Base-by-base conservation (phyloP, 2,329 filamentous ascomycete species). In the Graphilbum sp. region DNA sequence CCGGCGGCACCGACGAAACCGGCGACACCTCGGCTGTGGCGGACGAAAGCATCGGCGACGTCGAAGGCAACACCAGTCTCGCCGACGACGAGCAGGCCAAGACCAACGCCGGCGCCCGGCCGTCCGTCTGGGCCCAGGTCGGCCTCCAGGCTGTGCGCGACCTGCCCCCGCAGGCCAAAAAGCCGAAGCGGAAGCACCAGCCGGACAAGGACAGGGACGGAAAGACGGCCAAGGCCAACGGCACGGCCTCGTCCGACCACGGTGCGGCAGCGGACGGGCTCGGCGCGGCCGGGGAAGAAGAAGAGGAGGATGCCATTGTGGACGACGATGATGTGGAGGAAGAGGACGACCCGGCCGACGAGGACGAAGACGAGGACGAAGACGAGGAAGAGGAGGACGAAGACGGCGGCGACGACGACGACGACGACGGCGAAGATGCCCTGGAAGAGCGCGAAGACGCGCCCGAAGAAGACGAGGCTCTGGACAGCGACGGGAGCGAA, bases 401-500 rank as follows among this genome's bases (percentile, higher is more conserved):
- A 1, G 62, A 60, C 3, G 64, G 57, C 3, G 59, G 58, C 0
- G 61, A 60, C 2, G 52, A 57, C 5, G 62, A 63, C 3, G 61
- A 64, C 15, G 62, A 61, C 1, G 59, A 57, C 6, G 59, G 60
- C 5, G 64, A 64, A 0, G 63, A 66, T 11, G 66, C 60, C 0
- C 57, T 62, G 38, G 58, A 60, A 2, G 68, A 61, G 19, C 27
- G 23, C 5, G 17, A 34, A 12, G 33, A 36, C 10, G 66, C 60
- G 0, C 58, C 61, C 38, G 58, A 60, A 2, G 68, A 62, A 20
- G 74, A 77, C 41, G 76, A 79, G 45, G 75, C 72, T 12, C 53
- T 78, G 41, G 73, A 76, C 49, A 72, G 68, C 11, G 66, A 70
- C 37, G 72, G 76, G 43, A 75, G 70, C 47, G 70, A 74, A 40